Conservation (phyloP, 1,284 basidiomycete genomes). For the Rhodotorula sp. region DNA sequence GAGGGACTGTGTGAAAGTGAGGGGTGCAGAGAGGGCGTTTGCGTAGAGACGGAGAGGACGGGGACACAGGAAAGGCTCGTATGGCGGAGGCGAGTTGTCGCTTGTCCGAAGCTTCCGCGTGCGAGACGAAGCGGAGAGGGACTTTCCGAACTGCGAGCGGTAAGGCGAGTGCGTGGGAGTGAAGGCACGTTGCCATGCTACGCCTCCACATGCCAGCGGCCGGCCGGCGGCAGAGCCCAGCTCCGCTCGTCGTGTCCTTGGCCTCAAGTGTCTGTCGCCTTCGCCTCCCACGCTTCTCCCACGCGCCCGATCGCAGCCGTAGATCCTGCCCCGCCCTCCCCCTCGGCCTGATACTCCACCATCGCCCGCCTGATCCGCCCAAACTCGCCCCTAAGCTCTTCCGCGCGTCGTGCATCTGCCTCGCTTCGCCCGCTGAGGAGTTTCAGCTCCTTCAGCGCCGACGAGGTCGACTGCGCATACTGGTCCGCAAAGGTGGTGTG, state of each 20-base stretch:
- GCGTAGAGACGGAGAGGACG: too few relatives aligned
- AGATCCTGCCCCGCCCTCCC: neutral
- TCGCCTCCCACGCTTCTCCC: neutral
- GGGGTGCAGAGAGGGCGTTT: neutral
- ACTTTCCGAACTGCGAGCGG: too few relatives aligned
- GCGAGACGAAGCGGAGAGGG: neutral
- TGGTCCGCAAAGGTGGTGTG: conserved; percentile 1
- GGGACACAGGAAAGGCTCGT: too few relatives aligned
- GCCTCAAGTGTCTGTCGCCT: neutral
- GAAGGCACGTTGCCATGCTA: neutral
- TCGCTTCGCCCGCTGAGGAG: neutral
- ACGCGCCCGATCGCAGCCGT: neutral
- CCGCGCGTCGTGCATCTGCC: conserved; percentile 5
- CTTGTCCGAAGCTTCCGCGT: too few relatives aligned
- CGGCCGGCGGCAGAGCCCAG: neutral
- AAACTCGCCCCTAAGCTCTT: conserved; percentile 14
- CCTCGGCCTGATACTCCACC: conserved; percentile 3
- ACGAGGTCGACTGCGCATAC: neutral
- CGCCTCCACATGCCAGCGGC: too few relatives aligned
- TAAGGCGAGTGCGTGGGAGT: too few relatives aligned
- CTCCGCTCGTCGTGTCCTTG: neutral
- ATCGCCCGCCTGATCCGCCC: conserved; percentile 26
- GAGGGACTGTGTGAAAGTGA: conserved; percentile 13
- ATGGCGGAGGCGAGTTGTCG: too few relatives aligned
- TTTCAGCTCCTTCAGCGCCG: conserved; percentile 9